Evolutionary conservation across 805 yeast species (phyloP).

Genomic region (Lipomyces mesembrius): DNA sequence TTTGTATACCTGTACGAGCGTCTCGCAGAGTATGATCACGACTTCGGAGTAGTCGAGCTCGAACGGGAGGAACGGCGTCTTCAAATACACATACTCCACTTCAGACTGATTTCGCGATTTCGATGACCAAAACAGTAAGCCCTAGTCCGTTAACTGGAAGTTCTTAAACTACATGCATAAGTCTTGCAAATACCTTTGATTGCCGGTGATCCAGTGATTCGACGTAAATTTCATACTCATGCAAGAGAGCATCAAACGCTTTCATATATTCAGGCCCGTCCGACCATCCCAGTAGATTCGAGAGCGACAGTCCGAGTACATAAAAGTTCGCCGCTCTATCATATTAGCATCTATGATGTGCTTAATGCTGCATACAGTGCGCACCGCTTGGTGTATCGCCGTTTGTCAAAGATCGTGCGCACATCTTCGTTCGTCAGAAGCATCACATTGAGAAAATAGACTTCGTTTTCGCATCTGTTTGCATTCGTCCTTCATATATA

Average conservation of each 20-base stretch:
- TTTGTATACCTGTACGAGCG: not conserved
- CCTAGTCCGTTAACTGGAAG: not conserved
- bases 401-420: not conserved
- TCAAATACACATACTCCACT: not conserved
- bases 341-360: not conserved
- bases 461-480: slow-evolving; percentile 1
- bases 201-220: slow-evolving; percentile 1
- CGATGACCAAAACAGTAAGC: slow-evolving; percentile 1
- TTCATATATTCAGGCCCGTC: slow-evolving; percentile 5
- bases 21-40: slow-evolving; percentile 10
- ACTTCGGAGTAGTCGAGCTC: slow-evolving; percentile 11
- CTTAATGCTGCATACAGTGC: not conserved
- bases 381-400: not conserved
- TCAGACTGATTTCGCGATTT: not conserved
- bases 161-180: not conserved
- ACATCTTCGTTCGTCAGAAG: not conserved
- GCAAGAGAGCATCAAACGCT: slow-evolving; percentile 1
- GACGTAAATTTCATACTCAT: slow-evolving; percentile 13
- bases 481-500: not conserved
- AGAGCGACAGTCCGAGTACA: slow-evolving; percentile 8
- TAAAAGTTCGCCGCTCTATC: slow-evolving; percentile 8
- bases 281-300: slow-evolving; percentile 1
- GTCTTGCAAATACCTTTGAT: not conserved
- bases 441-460: not conserved
- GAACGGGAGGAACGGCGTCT: slow-evolving; percentile 9